These are phyloP conservation scores for Trichosanthes truncata DNA, from an alignment of 306 rosid species.

Conservation along the genomic window DNA sequence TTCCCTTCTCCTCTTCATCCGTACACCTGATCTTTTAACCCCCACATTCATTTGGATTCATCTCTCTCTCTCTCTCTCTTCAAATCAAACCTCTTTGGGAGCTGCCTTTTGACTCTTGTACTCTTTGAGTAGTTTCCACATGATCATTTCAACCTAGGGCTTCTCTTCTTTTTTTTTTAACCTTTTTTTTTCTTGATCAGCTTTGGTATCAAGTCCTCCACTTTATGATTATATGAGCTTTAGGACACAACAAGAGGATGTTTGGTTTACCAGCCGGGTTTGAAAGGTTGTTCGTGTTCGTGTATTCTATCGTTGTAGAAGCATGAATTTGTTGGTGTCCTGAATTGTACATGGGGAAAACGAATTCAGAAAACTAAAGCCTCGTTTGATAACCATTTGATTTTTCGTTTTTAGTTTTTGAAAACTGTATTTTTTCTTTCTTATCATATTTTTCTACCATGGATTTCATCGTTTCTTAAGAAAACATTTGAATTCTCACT, in stretches of 20 bases:
- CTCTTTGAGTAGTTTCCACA: neutral
- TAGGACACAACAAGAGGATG: neutral
- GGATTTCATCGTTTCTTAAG: too few species aligned
- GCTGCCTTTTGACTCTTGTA: neutral
- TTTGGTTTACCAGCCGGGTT: too few species aligned
- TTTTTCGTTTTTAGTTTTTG: too few species aligned
- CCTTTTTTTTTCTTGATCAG: neutral
- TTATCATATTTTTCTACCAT: too few species aligned
- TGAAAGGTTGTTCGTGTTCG: too few species aligned
- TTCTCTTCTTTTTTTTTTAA: neutral
- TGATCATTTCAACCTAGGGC: neutral
- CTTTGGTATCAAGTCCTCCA: neutral
- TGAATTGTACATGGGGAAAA: too few species aligned
- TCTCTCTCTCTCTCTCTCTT: neutral
- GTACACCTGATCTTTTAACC: neutral
- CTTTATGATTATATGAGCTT: neutral
- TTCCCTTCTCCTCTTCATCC: neutral
- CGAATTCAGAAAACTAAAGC: too few species aligned
- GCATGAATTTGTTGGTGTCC: too few species aligned
- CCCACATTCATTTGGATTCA: neutral
- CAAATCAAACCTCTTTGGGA: neutral
- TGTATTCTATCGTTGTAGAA: too few species aligned
- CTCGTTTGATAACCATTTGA: too few species aligned
- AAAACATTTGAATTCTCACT: too few species aligned
- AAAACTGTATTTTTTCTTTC: too few species aligned